These are phyloP conservation scores for Ophiostoma ips DNA, from an alignment of 2,329 filamentous ascomycete species.

Conservation along the genomic window DNA sequence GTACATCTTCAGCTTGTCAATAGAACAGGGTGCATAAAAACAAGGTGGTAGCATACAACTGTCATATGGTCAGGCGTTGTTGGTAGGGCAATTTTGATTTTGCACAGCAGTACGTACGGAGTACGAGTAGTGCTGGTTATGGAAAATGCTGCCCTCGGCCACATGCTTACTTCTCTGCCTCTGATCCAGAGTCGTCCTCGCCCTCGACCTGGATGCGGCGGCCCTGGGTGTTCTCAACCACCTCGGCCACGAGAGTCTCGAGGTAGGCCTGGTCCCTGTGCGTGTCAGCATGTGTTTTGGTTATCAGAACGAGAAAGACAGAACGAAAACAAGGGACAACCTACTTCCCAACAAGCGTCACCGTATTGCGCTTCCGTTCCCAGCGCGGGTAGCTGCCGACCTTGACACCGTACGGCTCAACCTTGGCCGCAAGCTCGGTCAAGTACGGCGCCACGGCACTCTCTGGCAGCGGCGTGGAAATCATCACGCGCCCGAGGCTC, in stretches of 20 bases:
- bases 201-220: constrained; percentile 56
- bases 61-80: too few relatives aligned
- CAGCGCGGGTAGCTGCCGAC: constrained; percentile 91
- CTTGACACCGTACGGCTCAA: constrained; percentile 68
- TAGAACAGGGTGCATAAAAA: too few relatives aligned
- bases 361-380: constrained; percentile 77
- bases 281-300: background rate
- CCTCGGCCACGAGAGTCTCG: constrained; percentile 64
- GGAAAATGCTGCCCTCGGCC: too few relatives aligned
- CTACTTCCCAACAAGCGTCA: constrained; percentile 64
- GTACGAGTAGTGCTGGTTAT: too few relatives aligned
- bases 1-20: too few relatives aligned
- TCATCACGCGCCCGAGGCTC: constrained; percentile 62
- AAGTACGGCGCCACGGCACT: constrained; percentile 74
- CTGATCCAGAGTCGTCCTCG: constrained; percentile 47
- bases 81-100: too few relatives aligned
- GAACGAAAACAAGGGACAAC: constrained; percentile 10
- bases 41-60: too few relatives aligned
- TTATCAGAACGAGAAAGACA: background rate
- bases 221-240: constrained; percentile 63
- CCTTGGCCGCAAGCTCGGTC: constrained; percentile 60
- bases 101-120: too few relatives aligned
- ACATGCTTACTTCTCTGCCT: background rate
- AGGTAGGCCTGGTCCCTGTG: constrained; percentile 57
- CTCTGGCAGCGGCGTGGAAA: constrained; percentile 79